Evolutionary conservation across 176 grass and related monocot species (phyloP), one percentile per base, ranked within the genome.

Genomic region (Bolboschoenus planiculmis): DNA sequence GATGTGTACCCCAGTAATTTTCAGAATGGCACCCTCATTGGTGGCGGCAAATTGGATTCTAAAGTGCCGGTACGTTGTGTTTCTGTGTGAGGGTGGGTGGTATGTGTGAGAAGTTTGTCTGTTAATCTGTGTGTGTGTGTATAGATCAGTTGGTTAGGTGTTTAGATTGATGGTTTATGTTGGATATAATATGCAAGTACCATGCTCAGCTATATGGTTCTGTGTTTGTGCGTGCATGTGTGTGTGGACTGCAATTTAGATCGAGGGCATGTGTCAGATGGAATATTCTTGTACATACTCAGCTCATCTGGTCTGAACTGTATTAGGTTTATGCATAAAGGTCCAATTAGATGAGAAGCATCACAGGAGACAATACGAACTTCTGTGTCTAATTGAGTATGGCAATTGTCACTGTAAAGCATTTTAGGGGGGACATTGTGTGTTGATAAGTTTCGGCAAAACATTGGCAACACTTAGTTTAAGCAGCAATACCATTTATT

Each of bases 1-100:
- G 47, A 99, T 85, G 93, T 99, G 54, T 99, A 72, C 82, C 97
- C 97, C 6, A 95, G 61, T 26, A 96, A 99, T 84, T 99, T 99
- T 79, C 97, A 99, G 77, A 99, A 93, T 81, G 89, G 97, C 24
- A 36, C 86, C 15, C 86, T 99, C 42, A 88, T 40, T 61, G 97
- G 97, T 65, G 97, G 97, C 37, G 88, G 62, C 58, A 86, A 0
- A 2, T 91, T 99, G 54, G 4, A 93, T 73, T 1, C 82, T 46
- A 54, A 13, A 0, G 84, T 85, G 42, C 71, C 96, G 82, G 96
- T 99, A 92, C 59, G 87, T 70, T 75, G 27, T 21, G 37, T 85
- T 47, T 60, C 3, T 81, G 74, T 70, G 77, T 77, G 43, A 53
- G 18, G 43, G 56, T 4, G 36, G 47, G 23, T 56, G 59, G 37